Evolutionary conservation across 2,329 filamentous ascomycete species (phyloP), one percentile per base, ranked within the genome.

Genomic region (Arthrobotrys entomopaga): DNA sequence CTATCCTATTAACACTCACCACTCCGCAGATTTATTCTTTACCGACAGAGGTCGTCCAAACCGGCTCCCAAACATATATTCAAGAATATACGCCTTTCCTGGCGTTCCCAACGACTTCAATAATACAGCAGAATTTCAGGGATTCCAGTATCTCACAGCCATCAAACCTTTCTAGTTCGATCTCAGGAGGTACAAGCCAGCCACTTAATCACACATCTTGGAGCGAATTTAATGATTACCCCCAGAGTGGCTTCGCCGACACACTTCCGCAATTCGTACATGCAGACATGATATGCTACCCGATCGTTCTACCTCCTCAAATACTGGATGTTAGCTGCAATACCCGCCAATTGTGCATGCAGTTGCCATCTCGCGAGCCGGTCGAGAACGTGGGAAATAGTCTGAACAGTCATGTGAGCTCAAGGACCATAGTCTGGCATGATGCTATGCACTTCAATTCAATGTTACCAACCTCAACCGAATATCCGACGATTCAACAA

Each of bases 211-310:
- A 24, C 6, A 57, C 52, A 29, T 57, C 26, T 22, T 19, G 3
- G 52, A 42, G 29, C 6, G 29, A 34, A 34, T 34, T 7, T 8
- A 34, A 34, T 34, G 29, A 34, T 34, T 10, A 5, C 10, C 29
- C 29, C 6, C 6, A 34, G 29, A 34, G 42, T 26, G 7, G 15
- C 4, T 64, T 26, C 48, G 3, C 26, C 24, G 49, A 19, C 16
- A 42, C 29, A 42, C 16, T 42, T 13, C 40, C 56, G 16, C 56
- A 53, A 16, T 6, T 61, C 2, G 16, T 56, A 26, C 56, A 69
- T 48, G 34, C 57, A 1, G 57, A 61, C 40, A 48, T 56, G 34
- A 50, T 69, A 5, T 63, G 65, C 56, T 53, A 61, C 19, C 65
- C 64, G 1, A 29, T 67, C 46, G 29, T 43, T 22, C 53, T 53